A percentile compares a stretch with the other conserved stretches of the same genome.
Conservation (phyloP, 139 green algal genomes). For the Diplosphaera chodatii region DNA sequence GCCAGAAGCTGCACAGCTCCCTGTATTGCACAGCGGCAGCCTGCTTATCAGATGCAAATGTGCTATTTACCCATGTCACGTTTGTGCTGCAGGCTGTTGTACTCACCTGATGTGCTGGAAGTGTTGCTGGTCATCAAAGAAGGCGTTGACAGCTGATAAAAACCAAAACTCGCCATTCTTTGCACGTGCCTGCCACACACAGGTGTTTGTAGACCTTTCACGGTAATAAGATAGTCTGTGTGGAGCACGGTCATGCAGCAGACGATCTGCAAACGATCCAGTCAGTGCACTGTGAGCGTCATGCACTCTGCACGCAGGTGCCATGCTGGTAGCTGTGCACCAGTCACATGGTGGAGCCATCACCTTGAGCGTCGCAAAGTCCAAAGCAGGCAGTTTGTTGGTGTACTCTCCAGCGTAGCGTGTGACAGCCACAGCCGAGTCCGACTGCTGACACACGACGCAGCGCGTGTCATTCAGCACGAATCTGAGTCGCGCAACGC, state of each 20-base stretch:
- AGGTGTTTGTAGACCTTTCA: not conserved
- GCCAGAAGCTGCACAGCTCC: conserved; percentile 67
- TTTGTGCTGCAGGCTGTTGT: too few species aligned
- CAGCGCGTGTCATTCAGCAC: conserved; percentile 80
- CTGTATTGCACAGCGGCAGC: too few species aligned
- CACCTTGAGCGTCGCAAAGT: conserved; percentile 57
- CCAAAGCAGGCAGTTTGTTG: conserved; percentile 29
- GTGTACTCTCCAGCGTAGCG: conserved; percentile 74
- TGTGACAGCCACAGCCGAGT: conserved; percentile 59
- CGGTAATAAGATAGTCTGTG: not conserved
- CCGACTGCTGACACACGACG: conserved; percentile 74
- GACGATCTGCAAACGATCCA: too few species aligned
- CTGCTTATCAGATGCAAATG: too few species aligned
- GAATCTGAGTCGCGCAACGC: conserved; percentile 71
- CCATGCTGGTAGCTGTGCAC: too few species aligned
- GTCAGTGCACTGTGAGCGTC: too few species aligned
- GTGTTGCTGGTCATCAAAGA: conserved; percentile 85
- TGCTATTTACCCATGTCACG: too few species aligned
- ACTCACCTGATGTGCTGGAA: conserved; percentile 60
- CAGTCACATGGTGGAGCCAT: too few species aligned
- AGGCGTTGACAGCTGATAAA: conserved; percentile 62
- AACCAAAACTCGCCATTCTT: conserved; percentile 33
- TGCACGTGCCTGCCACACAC: conserved; percentile 24
- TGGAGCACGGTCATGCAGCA: too few species aligned
- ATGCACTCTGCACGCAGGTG: too few species aligned